These are phyloP conservation scores for Cyberlindnera mycetangii DNA, from an alignment of 805 yeast species.

Conservation along the genomic window DNA sequence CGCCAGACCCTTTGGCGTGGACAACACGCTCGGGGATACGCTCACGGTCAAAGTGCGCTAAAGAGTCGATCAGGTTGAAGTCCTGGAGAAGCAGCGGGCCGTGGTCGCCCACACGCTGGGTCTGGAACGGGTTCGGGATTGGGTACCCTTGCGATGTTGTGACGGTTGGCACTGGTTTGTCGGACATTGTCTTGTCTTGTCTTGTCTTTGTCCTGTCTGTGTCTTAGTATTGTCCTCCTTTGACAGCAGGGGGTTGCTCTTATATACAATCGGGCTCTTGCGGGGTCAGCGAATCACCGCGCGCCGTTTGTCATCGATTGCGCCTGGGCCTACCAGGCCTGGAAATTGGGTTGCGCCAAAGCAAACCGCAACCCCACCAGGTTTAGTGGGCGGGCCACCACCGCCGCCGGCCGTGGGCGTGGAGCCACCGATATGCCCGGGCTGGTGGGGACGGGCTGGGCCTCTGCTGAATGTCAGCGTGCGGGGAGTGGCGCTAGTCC, in stretches of 20 bases:
- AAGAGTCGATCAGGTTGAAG: conserved; percentile 71
- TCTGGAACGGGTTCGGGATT: conserved; percentile 70
- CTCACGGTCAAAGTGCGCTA: conserved; percentile 88
- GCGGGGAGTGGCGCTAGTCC: too few species aligned
- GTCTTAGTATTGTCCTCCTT: too few species aligned
- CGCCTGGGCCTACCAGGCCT: not conserved
- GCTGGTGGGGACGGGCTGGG: too few species aligned
- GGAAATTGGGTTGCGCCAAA: too few species aligned
- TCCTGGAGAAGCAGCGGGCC: conserved; percentile 85
- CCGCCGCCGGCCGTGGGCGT: too few species aligned
- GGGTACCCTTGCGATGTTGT: conserved; percentile 78
- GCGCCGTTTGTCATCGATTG: not conserved
- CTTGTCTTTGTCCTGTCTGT: too few species aligned
- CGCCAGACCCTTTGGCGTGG: conserved; percentile 93
- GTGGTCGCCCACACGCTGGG: conserved; percentile 69
- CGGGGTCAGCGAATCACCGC: conserved; percentile 21
- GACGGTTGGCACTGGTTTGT: conserved; percentile 49
- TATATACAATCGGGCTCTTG: too few species aligned
- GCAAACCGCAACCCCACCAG: too few species aligned
- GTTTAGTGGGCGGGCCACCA: too few species aligned
- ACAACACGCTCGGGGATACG: conserved; percentile 91
- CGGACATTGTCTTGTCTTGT: conserved; percentile 15
- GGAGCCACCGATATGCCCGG: too few species aligned
- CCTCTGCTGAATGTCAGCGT: too few species aligned
- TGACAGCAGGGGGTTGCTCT: too few species aligned